Evolutionary conservation across 1,284 basidiomycete species (phyloP).

Genomic region (Leccinum holopus): DNA sequence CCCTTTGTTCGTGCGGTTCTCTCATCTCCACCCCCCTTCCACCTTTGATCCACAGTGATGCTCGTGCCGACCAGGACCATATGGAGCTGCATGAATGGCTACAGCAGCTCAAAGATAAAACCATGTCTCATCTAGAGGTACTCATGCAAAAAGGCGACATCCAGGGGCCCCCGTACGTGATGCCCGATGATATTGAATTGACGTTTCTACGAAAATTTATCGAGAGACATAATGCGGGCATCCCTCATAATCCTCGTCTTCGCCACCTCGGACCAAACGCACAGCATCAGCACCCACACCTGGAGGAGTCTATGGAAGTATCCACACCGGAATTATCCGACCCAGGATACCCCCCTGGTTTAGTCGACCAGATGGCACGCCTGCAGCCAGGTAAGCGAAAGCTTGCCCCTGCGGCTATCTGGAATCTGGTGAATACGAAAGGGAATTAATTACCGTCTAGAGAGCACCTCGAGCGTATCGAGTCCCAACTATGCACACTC

Average conservation of each 20-base stretch:
- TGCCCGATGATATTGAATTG: slow-evolving; percentile 74
- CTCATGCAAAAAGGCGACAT: slow-evolving; percentile 84
- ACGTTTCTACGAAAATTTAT: slow-evolving; percentile 76
- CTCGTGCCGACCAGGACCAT: slow-evolving; percentile 77
- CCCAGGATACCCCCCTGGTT: slow-evolving; percentile 29
- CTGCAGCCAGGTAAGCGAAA: slow-evolving; percentile 38
- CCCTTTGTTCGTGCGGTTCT: background rate
- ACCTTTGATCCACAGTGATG: slow-evolving; percentile 42
- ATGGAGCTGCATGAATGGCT: slow-evolving; percentile 84
- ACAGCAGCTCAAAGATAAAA: slow-evolving; percentile 80
- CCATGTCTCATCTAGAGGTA: slow-evolving; percentile 78
- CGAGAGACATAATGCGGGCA: slow-evolving; percentile 66
- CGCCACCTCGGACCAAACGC: slow-evolving; percentile 47
- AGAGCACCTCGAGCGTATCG: slow-evolving; percentile 31
- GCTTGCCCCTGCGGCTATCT: background rate
- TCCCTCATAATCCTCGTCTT: slow-evolving; percentile 74
- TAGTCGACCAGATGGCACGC: slow-evolving; percentile 39
- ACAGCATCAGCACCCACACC: slow-evolving; percentile 37
- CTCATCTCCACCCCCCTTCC: background rate
- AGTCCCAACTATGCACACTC: slow-evolving; percentile 35
- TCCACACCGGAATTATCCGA: slow-evolving; percentile 58
- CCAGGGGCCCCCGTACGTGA: slow-evolving; percentile 72
- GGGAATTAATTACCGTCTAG: slow-evolving; percentile 15
- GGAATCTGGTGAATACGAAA: slow-evolving; percentile 8
- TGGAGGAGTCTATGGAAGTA: slow-evolving; percentile 45